phyloP scores from a whole-genome alignment of 2,329 filamentous ascomycete species.

The Huntiella moniliformis region DNA sequence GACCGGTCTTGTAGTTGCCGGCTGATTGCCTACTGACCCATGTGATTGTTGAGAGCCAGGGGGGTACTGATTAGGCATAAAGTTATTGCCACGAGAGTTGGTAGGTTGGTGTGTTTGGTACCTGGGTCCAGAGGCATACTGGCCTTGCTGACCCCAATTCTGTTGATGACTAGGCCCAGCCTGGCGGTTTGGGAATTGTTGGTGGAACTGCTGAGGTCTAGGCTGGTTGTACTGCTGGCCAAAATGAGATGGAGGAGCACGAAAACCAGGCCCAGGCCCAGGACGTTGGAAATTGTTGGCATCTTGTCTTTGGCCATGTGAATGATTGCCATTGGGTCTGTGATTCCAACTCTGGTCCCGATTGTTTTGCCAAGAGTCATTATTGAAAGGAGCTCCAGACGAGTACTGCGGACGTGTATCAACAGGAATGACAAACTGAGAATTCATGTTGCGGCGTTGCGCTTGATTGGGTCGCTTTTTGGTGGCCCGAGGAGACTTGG shows the following conservation, averaged over 20 bases:
- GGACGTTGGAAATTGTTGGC: too few relatives aligned
- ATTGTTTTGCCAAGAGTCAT: background rate
- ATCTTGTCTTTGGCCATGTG: too few relatives aligned
- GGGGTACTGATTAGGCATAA: too few relatives aligned
- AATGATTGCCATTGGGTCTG: too few relatives aligned
- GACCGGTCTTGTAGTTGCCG: too few relatives aligned
- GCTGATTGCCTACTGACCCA: background rate
- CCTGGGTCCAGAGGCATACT: too few relatives aligned
- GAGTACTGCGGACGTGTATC: constrained; percentile 23
- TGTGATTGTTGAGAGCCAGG: background rate
- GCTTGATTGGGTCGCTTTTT: constrained; percentile 39
- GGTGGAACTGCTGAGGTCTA: background rate
- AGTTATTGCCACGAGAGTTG: too few relatives aligned
- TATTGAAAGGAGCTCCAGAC: background rate
- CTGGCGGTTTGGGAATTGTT: background rate
- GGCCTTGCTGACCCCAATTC: too few relatives aligned
- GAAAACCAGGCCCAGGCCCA: too few relatives aligned
- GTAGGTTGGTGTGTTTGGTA: too few relatives aligned
- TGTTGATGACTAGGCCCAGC: background rate
- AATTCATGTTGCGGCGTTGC: constrained; percentile 42
- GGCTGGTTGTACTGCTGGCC: background rate
- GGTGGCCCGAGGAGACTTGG: constrained; percentile 1
- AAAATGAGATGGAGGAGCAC: too few relatives aligned
- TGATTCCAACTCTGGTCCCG: background rate
- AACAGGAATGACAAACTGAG: constrained; percentile 37